Conservation (phyloP, 2,329 filamentous ascomycete species). For the Colletotrichum liriopes region DNA sequence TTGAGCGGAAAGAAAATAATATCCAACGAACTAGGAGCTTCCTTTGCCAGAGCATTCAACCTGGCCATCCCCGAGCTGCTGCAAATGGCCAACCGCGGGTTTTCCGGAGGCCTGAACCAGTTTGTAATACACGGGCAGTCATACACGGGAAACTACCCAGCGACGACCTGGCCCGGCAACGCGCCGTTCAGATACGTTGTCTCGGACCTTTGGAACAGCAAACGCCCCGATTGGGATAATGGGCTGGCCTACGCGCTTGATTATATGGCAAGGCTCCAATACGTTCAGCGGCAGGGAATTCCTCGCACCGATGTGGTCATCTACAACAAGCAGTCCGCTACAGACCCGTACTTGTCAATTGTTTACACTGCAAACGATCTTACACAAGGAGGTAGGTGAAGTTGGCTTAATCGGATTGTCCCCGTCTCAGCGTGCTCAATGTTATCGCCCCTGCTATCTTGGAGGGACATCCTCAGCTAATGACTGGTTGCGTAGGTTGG, state of each 20-base stretch:
- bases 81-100: slow-evolving; percentile 52
- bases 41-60: slow-evolving; percentile 13
- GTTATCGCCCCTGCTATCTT: not conserved
- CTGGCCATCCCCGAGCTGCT: slow-evolving; percentile 48
- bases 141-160: slow-evolving; percentile 57
- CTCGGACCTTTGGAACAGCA: slow-evolving; percentile 55
- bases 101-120: slow-evolving; percentile 59
- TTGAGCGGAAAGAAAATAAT: slow-evolving; percentile 56
- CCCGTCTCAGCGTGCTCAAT: no score
- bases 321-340: slow-evolving; percentile 20
- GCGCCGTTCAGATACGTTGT: slow-evolving; percentile 60
- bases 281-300: slow-evolving; percentile 55
- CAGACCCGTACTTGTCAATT: not conserved
- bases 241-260: slow-evolving; percentile 38
- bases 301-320: slow-evolving; percentile 44
- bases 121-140: slow-evolving; percentile 61
- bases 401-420: no score
- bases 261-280: slow-evolving; percentile 56
- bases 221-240: slow-evolving; percentile 58
- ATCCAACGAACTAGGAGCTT: slow-evolving; percentile 57
- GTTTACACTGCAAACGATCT: slow-evolving; percentile 52
- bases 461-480: not conserved
- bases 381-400: slow-evolving; percentile 18
- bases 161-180: slow-evolving; percentile 66
- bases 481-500: slow-evolving; percentile 48